These are phyloP conservation scores for Psilocybe tampanensis DNA, from an alignment of 768 basidiomycete genomes.

Conservation along the genomic window DNA sequence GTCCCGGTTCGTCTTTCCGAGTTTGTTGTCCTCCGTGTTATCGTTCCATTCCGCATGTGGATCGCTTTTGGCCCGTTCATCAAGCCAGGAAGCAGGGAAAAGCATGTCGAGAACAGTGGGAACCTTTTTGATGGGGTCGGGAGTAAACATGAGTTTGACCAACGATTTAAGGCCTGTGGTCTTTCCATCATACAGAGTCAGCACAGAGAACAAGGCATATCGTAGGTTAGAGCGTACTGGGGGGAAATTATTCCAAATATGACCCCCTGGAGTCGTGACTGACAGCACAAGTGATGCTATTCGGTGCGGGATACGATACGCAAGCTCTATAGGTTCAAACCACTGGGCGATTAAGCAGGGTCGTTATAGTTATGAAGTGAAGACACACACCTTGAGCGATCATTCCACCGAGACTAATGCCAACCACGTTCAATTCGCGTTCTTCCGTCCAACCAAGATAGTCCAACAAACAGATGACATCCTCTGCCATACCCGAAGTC, in stretches of 20 bases:
- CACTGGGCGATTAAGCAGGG: not conserved
- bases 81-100: conserved; percentile 65
- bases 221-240: conserved; percentile 45
- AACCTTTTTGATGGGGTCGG: conserved; percentile 49
- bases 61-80: conserved; percentile 53
- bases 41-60: conserved; percentile 28
- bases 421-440: conserved; percentile 68
- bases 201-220: not conserved
- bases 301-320: conserved; percentile 63
- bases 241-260: conserved; percentile 58
- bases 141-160: conserved; percentile 40
- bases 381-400: conserved; percentile 64
- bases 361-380: not conserved
- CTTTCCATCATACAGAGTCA: conserved; percentile 26
- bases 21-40: conserved; percentile 18
- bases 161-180: conserved; percentile 40
- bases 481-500: conserved; percentile 79
- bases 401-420: conserved; percentile 83
- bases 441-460: conserved; percentile 70
- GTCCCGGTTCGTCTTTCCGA: conserved; percentile 64
- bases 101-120: conserved; percentile 57
- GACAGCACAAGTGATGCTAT: conserved; percentile 67
- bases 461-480: conserved; percentile 66
- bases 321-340: conserved; percentile 54
- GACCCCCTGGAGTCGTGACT: conserved; percentile 60